A percentile compares a stretch with the other conserved stretches of the same genome.
These are phyloP conservation scores for Neopestalotiopsis sp. DNA, from an alignment of 2,329 filamentous ascomycete species.

Conservation along the genomic window DNA sequence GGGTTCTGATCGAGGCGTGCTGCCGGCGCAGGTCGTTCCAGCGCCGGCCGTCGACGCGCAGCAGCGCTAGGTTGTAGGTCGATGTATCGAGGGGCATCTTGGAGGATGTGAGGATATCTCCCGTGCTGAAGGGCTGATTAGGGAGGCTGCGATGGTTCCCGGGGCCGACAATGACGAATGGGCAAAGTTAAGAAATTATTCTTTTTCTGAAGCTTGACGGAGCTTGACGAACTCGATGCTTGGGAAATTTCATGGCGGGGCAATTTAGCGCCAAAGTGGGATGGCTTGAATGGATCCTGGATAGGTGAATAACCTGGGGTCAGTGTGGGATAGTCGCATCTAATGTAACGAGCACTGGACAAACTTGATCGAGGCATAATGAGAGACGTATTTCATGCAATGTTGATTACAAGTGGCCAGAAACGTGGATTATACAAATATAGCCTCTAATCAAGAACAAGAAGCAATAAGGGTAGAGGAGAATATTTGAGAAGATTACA, in stretches of 20 bases:
- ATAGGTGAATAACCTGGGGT: constrained; percentile 13
- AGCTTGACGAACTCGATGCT: not conserved
- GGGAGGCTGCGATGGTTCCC: not conserved
- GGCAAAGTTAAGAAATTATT: not conserved
- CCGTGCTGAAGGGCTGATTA: not conserved
- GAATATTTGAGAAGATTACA: too few relatives aligned
- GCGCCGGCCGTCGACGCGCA: constrained; percentile 82
- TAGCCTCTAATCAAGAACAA: too few relatives aligned
- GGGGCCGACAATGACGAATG: not conserved
- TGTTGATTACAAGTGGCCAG: too few relatives aligned
- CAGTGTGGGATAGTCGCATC: not conserved
- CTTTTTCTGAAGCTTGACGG: not conserved
- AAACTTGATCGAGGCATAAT: too few relatives aligned
- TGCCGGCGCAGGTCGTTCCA: constrained; percentile 97
- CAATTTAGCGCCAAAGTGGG: not conserved
- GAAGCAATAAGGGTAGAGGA: too few relatives aligned
- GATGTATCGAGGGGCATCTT: constrained; percentile 94
- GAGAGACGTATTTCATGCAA: too few relatives aligned
- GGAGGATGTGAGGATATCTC: not conserved
- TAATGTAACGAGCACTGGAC: not conserved
- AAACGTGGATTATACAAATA: too few relatives aligned
- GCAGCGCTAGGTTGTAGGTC: constrained; percentile 84
- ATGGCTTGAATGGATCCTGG: not conserved
- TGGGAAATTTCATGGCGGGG: constrained; percentile 18
- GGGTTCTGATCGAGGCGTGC: constrained; percentile 88